A percentile compares a stretch with the other conserved stretches of the same genome.
Conservation (phyloP, 768 basidiomycete species). For the Mycena sanguinolenta region DNA sequence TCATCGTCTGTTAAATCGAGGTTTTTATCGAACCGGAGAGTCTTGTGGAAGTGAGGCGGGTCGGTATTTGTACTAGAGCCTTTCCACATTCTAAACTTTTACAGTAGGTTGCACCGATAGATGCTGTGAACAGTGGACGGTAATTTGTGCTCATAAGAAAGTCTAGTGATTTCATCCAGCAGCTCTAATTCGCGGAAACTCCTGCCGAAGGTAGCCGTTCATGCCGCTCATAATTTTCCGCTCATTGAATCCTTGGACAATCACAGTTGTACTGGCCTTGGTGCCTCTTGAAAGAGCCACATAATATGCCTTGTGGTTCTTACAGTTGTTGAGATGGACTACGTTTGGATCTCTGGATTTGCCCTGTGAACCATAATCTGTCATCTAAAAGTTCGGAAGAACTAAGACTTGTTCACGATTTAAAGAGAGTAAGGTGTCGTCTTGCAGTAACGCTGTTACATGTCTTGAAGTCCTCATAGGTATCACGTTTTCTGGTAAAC, state of each 20-base stretch:
- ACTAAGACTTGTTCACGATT: background rate
- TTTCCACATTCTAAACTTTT: no score
- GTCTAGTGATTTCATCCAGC: background rate
- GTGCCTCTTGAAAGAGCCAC: background rate
- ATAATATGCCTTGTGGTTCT: background rate
- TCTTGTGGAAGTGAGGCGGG: no score
- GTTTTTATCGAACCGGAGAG: no score
- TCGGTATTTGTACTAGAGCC: no score
- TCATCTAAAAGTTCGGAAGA: background rate
- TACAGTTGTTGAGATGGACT: background rate
- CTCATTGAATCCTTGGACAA: background rate
- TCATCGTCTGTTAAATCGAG: no score
- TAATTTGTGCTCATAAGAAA: background rate
- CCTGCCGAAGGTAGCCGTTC: background rate
- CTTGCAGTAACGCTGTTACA: background rate
- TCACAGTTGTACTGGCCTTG: background rate
- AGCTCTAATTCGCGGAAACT: background rate
- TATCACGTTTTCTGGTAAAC: background rate
- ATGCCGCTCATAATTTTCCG: background rate
- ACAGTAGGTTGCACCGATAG: no score
- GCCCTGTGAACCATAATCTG: background rate
- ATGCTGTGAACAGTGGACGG: background rate
- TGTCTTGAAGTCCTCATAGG: background rate
- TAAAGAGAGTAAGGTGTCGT: background rate
- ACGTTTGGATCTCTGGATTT: background rate